phyloP scores from a whole-genome alignment of 2,329 filamentous ascomycete species.

The Trichothecium sympodiale region DNA sequence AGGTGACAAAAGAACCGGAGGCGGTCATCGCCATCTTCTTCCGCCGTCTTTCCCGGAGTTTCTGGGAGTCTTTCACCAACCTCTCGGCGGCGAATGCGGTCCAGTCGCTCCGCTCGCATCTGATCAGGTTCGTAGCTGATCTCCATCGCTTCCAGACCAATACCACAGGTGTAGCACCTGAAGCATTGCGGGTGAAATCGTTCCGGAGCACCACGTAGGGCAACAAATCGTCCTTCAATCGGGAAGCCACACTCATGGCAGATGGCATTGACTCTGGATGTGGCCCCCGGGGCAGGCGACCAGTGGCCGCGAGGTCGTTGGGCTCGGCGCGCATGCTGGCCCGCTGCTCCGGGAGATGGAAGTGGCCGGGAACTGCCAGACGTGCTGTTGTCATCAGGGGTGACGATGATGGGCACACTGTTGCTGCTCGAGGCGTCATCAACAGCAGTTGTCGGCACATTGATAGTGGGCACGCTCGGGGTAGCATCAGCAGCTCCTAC shows the following conservation, averaged over 20 bases:
- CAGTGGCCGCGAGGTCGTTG: constrained; percentile 42
- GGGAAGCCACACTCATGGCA: constrained; percentile 77
- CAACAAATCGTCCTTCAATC: constrained; percentile 85
- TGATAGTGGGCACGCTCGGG: constrained; percentile 22
- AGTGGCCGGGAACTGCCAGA: constrained; percentile 27
- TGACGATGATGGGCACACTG: constrained; percentile 33
- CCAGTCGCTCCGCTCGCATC: constrained; percentile 59
- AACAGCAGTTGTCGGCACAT: constrained; percentile 40
- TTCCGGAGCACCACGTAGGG: constrained; percentile 57
- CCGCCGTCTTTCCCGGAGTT: constrained; percentile 49
- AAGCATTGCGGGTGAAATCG: constrained; percentile 95
- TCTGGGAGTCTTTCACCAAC: constrained; percentile 50
- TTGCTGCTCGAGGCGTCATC: constrained; percentile 18
- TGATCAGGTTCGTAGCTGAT: constrained; percentile 85
- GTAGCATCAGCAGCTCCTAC: constrained; percentile 17
- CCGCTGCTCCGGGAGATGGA: constrained; percentile 30
- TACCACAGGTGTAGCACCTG: constrained; percentile 76
- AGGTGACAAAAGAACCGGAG: constrained; percentile 92
- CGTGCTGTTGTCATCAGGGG: constrained; percentile 28
- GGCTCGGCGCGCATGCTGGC: constrained; percentile 20
- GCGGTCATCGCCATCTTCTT: constrained; percentile 61
- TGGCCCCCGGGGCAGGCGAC: constrained; percentile 40
- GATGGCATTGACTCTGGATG: constrained; percentile 41
- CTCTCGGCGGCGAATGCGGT: constrained; percentile 55
- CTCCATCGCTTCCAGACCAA: constrained; percentile 83